A percentile compares a stretch with the other conserved stretches of the same genome.
phyloP scores from a whole-genome alignment of 257 asterid species.

The Capsicum rhomboideum region DNA sequence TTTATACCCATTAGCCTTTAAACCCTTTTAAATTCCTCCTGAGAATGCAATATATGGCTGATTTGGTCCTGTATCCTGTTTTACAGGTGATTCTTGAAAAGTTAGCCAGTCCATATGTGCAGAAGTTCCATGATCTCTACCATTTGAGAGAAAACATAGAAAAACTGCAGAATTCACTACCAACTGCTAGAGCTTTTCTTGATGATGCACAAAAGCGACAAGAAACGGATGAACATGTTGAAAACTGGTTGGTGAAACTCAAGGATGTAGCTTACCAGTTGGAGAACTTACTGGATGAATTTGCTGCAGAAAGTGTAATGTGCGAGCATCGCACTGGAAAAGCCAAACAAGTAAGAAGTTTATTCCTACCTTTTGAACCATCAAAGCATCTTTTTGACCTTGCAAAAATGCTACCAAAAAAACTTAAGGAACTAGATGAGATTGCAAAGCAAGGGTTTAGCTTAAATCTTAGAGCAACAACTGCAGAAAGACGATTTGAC shows the following conservation, averaged over 20 bases:
- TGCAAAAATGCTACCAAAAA: background rate
- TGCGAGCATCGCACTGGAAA: background rate
- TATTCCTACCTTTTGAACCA: background rate
- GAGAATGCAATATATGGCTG: conserved; percentile 7
- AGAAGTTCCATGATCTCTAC: conserved; percentile 10
- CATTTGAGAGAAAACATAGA: background rate
- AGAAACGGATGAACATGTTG: background rate
- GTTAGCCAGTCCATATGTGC: conserved; percentile 13
- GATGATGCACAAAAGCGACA: background rate
- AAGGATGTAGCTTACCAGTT: background rate
- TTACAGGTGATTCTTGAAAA: conserved; percentile 13
- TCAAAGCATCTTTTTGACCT: background rate
- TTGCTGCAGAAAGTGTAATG: background rate
- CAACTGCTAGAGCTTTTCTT: conserved; percentile 9
- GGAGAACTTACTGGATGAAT: background rate
- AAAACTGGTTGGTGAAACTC: background rate
- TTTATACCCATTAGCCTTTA: background rate
- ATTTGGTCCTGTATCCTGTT: conserved; percentile 3
- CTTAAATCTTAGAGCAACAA: background rate
- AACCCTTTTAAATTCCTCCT: background rate
- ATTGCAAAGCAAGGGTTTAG: background rate
- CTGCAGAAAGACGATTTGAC: background rate
- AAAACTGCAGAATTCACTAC: conserved; percentile 2
- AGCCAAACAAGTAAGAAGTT: background rate
- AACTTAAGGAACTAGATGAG: background rate